A percentile compares a stretch with the other conserved stretches of the same genome.
Conservation (phyloP, 225 moss, liverwort and hornwort species). For the Asterella californica region DNA sequence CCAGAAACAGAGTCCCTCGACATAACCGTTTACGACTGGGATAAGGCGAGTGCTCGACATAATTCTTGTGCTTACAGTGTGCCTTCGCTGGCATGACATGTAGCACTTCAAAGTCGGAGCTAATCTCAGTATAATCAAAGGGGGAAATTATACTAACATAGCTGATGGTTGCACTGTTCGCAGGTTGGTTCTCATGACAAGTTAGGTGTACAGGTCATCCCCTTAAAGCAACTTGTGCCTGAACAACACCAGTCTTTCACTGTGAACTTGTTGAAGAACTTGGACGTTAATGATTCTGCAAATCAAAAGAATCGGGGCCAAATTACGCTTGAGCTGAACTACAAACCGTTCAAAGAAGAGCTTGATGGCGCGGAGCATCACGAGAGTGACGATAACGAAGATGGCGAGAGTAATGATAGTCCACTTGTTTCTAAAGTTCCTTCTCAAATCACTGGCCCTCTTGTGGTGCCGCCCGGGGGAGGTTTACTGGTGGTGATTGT, state of each 20-base stretch:
- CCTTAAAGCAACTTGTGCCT: conserved; percentile 55
- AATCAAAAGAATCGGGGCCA: conserved; percentile 65
- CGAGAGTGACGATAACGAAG: conserved; percentile 30
- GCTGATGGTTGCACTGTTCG: neutral
- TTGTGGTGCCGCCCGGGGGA: conserved; percentile 39
- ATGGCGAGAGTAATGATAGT: conserved; percentile 34
- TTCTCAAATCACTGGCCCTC: neutral
- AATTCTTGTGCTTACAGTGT: neutral
- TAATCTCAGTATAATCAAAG: neutral
- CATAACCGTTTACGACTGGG: conserved; percentile 87
- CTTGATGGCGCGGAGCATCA: conserved; percentile 28
- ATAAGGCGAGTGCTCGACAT: conserved; percentile 51
- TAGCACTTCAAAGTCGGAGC: neutral
- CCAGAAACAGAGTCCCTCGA: conserved; percentile 76
- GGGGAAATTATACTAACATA: neutral
- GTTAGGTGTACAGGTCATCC: conserved; percentile 76
- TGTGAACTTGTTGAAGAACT: conserved; percentile 56
- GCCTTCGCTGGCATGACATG: neutral
- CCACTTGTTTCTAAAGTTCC: conserved; percentile 47
- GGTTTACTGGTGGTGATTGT: conserved; percentile 69
- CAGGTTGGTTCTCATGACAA: conserved; percentile 82
- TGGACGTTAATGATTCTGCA: conserved; percentile 68
- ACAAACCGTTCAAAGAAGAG: conserved; percentile 75
- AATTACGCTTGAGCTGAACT: conserved; percentile 60
- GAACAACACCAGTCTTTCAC: conserved; percentile 41